Percentiles rank a stretch among this genome's conserved stretches.
Evolutionary conservation across 2,329 filamentous ascomycete genomes (phyloP).

Genomic region (Calcarisporium arbuscula): DNA sequence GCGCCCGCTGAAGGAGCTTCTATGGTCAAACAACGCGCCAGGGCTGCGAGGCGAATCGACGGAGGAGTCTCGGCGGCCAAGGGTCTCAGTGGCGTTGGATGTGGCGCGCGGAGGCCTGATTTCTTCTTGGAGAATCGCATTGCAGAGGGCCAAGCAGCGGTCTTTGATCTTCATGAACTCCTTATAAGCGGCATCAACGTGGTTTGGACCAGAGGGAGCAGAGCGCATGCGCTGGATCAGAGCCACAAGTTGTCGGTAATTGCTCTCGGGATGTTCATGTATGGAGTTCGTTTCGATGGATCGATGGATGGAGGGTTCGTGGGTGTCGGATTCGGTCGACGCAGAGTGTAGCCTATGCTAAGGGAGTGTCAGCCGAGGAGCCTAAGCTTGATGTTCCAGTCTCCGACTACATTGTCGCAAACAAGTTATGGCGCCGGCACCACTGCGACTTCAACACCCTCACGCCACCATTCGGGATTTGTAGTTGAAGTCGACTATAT

Average conservation of each 20-base stretch:
- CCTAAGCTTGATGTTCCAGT: too few species aligned
- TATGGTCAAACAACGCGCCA: slow-evolving; percentile 22
- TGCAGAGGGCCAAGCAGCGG: slow-evolving; percentile 33
- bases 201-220: slow-evolving; percentile 23
- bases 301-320: slow-evolving; percentile 20
- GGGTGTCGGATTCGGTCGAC: slow-evolving; percentile 17
- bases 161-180: slow-evolving; percentile 36
- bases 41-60: slow-evolving; percentile 25
- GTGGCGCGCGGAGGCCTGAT: slow-evolving; percentile 21
- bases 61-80: slow-evolving; percentile 21
- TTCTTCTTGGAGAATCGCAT: slow-evolving; percentile 33
- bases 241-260: slow-evolving; percentile 27
- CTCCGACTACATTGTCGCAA: too few species aligned
- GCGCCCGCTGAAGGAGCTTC: slow-evolving; percentile 31
- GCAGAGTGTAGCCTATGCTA: slow-evolving; percentile 8
- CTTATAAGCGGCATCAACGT: slow-evolving; percentile 38
- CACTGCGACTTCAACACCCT: too few species aligned
- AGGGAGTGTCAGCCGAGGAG: slow-evolving; percentile 10
- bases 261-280: slow-evolving; percentile 24
- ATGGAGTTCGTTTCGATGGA: slow-evolving; percentile 17
- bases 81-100: slow-evolving; percentile 16
- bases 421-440: too few species aligned
- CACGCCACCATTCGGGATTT: too few species aligned
- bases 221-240: slow-evolving; percentile 29
- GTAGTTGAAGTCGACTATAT: too few species aligned